Evolutionary conservation across 768 basidiomycete species (phyloP), one percentile per base, ranked within the genome.

Genomic region (Termitomyces titanicus): DNA sequence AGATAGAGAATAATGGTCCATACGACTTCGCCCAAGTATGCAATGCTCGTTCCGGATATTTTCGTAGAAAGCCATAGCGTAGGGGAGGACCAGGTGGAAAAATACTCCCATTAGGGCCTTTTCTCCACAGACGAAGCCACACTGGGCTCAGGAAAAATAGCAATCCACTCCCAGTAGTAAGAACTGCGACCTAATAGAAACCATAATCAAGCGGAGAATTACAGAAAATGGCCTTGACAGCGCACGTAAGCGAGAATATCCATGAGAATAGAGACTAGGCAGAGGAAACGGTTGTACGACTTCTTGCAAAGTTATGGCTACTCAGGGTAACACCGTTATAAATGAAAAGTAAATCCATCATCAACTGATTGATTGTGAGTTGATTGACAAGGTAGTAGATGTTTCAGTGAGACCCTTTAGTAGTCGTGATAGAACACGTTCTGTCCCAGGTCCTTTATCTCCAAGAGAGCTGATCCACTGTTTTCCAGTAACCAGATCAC

Each of bases 1-100:
- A 73, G 15, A 76, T 53, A 0, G 71, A 74, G 55, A 63, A 73
- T 0, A 76, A 34, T 1, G 66, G 59, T 1, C 73, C 74, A 45
- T 65, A 74, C 37, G 58, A 49, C 44, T 67, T 68, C 0, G 70
- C 64, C 74, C 74, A 76, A 5, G 48, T 20, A 46, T 70, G 56
- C 11, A 74, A 64, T 3, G 68, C 58, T 1, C 60, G 63, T 39
- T 76, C 73, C 1, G 73, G 68, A 62, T 73, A 72, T 24, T 69
- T 68, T 29, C 48, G 58, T 44, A 73, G 67, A 54, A 70, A 73
- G 13, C 65, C 54, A 39, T 68, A 70, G 34, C 70, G 68, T 0
- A 64, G 33, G 8, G 59, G 53, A 6, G 70, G 70, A 0, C 70
- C 70, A 24, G 68, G 66, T 13, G 69, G 69, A 3, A 70, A 54